Evolutionary conservation across 2,329 filamentous ascomycete genomes (phyloP).

Genomic region (Colletotrichum lupini): DNA sequence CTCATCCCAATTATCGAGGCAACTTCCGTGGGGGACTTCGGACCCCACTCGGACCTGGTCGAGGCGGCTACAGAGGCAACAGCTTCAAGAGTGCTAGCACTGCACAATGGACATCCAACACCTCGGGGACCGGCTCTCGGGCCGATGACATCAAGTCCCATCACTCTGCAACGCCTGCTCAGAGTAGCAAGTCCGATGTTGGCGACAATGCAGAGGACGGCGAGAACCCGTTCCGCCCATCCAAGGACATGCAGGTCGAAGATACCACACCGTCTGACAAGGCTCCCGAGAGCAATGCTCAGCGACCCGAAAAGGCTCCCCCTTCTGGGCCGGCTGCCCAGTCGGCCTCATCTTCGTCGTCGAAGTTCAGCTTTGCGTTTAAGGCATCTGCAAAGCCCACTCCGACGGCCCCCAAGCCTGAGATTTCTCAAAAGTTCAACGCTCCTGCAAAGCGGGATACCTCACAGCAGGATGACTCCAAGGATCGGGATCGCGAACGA

Average conservation of each 20-base stretch:
- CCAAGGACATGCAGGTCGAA: slow-evolving; percentile 74
- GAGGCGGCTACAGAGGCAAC: slow-evolving; percentile 66
- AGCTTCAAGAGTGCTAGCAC: slow-evolving; percentile 73
- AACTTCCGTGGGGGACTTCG: slow-evolving; percentile 59
- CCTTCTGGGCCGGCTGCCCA: slow-evolving; percentile 65
- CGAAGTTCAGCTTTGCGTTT: slow-evolving; percentile 94
- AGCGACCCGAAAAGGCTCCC: slow-evolving; percentile 64
- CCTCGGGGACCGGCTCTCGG: slow-evolving; percentile 54
- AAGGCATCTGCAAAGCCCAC: slow-evolving; percentile 76
- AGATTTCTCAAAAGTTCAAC: slow-evolving; percentile 77
- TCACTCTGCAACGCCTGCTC: slow-evolving; percentile 36
- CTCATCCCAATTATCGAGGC: slow-evolving; percentile 57
- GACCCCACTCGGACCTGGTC: slow-evolving; percentile 62
- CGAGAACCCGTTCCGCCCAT: slow-evolving; percentile 71
- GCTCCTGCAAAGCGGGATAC: slow-evolving; percentile 61
- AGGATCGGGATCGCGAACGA: slow-evolving; percentile 22
- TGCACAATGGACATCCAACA: slow-evolving; percentile 73
- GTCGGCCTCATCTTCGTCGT: slow-evolving; percentile 54
- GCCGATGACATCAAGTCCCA: slow-evolving; percentile 46
- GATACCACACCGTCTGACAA: slow-evolving; percentile 59
- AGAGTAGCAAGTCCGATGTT: slow-evolving; percentile 40
- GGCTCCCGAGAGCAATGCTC: slow-evolving; percentile 61
- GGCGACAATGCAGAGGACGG: slow-evolving; percentile 58
- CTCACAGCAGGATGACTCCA: slow-evolving; percentile 45
- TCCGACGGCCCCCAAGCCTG: slow-evolving; percentile 68